Percentiles rank a stretch among this genome's conserved stretches.
phyloP scores from a whole-genome alignment of 768 basidiomycete genomes.

The Mycena rosella region DNA sequence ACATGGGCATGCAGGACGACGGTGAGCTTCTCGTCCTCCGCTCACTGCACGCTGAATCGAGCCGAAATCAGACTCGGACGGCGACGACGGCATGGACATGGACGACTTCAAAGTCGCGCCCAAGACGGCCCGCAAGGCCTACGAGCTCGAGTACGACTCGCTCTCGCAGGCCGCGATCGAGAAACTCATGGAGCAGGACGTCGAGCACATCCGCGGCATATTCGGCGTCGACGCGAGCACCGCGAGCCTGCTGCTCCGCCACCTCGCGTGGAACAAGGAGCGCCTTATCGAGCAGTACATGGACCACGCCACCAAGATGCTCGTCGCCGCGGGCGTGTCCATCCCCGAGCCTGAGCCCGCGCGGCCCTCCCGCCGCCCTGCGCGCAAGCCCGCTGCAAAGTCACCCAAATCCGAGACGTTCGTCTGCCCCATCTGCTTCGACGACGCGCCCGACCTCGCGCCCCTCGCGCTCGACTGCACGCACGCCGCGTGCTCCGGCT shows the following conservation, averaged over 20 bases:
- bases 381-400: conserved; percentile 34
- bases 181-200: conserved; percentile 80
- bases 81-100: conserved; percentile 78
- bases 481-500: conserved; percentile 85
- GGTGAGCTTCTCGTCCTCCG: conserved; percentile 38
- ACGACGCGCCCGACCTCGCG: conserved; percentile 70
- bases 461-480: conserved; percentile 84
- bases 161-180: conserved; percentile 81
- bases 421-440: conserved; percentile 95
- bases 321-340: conserved; percentile 79
- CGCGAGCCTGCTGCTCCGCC: conserved; percentile 83
- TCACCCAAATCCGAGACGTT: conserved; percentile 64
- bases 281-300: conserved; percentile 96
- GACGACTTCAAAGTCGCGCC: conserved; percentile 73
- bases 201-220: conserved; percentile 90
- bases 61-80: conserved; percentile 37
- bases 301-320: conserved; percentile 85
- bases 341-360: conserved; percentile 57
- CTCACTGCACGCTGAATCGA: conserved; percentile 41
- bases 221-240: conserved; percentile 89
- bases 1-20: conserved; percentile 31
- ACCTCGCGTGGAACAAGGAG: conserved; percentile 96
- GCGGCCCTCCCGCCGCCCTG: conserved; percentile 48
- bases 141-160: conserved; percentile 88
- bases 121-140: conserved; percentile 74